phyloP scores from a whole-genome alignment of 2,329 filamentous ascomycete genomes.

The Aspergillus piperis region DNA sequence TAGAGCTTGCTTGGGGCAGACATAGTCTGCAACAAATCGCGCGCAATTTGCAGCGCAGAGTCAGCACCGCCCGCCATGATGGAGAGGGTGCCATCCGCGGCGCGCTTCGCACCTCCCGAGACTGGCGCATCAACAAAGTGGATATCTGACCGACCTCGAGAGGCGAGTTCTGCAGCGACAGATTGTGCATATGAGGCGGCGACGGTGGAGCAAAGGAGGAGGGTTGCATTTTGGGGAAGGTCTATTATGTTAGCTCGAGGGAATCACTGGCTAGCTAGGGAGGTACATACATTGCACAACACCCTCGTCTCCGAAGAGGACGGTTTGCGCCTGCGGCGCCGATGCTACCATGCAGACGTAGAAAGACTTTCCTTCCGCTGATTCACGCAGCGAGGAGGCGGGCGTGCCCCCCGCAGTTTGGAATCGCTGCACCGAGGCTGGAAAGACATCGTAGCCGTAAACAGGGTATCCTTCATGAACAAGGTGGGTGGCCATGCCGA shows the following conservation, averaged over 20 bases:
- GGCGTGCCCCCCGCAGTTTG: constrained; percentile 61
- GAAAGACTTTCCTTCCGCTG: constrained; percentile 60
- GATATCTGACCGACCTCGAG: constrained; percentile 61
- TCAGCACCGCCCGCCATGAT: constrained; percentile 70
- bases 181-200: constrained; percentile 65
- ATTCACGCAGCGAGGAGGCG: constrained; percentile 61
- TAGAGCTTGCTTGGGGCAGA: constrained; percentile 62
- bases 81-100: constrained; percentile 70
- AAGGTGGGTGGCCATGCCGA: constrained; percentile 76
- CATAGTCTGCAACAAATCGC: constrained; percentile 63
- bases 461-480: constrained; percentile 67
- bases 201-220: constrained; percentile 71
- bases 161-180: constrained; percentile 58
- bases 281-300: constrained; percentile 39
- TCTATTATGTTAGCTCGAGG: neutral
- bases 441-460: constrained; percentile 71
- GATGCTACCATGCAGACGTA: constrained; percentile 77
- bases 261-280: neutral
- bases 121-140: constrained; percentile 71
- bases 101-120: constrained; percentile 68
- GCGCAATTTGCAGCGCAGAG: constrained; percentile 58
- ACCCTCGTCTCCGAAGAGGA: constrained; percentile 62
- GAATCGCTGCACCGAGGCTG: constrained; percentile 67
- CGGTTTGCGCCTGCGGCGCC: constrained; percentile 65
- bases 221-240: constrained; percentile 59